A percentile compares a stretch with the other conserved stretches of the same genome.
These are phyloP conservation scores for Xylaria sp. DNA, from an alignment of 2,329 filamentous ascomycete species.

Conservation along the genomic window DNA sequence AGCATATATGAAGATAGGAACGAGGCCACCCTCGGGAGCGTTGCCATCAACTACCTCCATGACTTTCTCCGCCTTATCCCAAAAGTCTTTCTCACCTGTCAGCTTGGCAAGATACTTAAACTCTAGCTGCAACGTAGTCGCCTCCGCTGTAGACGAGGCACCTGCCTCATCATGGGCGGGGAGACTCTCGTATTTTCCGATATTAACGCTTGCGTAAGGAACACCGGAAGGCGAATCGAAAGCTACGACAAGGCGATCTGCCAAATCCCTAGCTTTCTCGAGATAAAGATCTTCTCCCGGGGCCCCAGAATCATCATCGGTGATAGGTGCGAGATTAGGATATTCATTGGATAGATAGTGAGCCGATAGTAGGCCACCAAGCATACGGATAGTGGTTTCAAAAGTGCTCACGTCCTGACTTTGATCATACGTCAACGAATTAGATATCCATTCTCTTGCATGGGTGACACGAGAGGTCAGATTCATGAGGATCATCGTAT, in stretches of 20 bases:
- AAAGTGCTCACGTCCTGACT: constrained; percentile 97
- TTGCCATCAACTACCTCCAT: constrained; percentile 92
- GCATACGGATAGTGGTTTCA: constrained; percentile 97
- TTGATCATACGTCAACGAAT: constrained; percentile 84
- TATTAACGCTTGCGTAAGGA: constrained; percentile 89
- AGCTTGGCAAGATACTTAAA: constrained; percentile 97
- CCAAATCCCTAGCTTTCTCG: constrained; percentile 93
- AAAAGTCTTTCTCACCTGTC: constrained; percentile 91
- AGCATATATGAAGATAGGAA: constrained; percentile 91
- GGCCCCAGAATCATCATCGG: constrained; percentile 75
- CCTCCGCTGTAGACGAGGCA: constrained; percentile 92
- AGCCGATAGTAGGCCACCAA: constrained; percentile 90
- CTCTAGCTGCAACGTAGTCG: constrained; percentile 90
- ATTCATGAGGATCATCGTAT: constrained; percentile 99
- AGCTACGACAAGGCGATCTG: constrained; percentile 84
- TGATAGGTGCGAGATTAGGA: constrained; percentile 79
- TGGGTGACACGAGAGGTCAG: constrained; percentile 84
- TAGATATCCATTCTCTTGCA: constrained; percentile 88
- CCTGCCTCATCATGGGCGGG: constrained; percentile 85
- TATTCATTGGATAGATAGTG: constrained; percentile 92
- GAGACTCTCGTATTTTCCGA: constrained; percentile 80
- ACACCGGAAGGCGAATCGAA: constrained; percentile 89
- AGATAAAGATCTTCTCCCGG: constrained; percentile 91
- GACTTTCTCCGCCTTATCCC: constrained; percentile 89
- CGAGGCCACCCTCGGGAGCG: constrained; percentile 78